Conservation (phyloP, 768 basidiomycete genomes). For the Floccularia luteovirens region DNA sequence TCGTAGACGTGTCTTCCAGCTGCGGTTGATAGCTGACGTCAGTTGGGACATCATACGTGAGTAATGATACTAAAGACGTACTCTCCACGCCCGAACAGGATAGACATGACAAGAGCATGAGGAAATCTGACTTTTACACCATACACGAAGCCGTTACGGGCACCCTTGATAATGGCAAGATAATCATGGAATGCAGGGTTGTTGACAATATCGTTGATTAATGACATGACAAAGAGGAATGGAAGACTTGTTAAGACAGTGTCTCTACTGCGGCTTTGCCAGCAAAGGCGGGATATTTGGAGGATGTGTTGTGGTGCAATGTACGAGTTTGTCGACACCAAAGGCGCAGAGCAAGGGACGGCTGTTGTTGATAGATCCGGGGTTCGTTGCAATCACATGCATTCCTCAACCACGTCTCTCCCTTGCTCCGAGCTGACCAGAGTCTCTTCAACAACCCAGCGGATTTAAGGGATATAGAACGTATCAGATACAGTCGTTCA, state of each 20-base stretch:
- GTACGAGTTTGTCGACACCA: too few species aligned
- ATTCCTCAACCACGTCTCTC: neutral
- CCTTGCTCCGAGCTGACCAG: too few species aligned
- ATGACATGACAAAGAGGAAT: slow-evolving; percentile 17
- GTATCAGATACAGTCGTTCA: too few species aligned
- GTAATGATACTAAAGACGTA: slow-evolving; percentile 31
- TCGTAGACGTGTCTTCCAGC: slow-evolving; percentile 62
- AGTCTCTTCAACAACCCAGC: too few species aligned
- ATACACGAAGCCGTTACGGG: slow-evolving; percentile 85
- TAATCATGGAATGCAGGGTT: slow-evolving; percentile 84
- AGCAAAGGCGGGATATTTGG: too few species aligned
- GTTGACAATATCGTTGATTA: slow-evolving; percentile 39
- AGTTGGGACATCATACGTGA: slow-evolving; percentile 5
- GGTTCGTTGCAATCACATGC: neutral
- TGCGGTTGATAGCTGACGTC: slow-evolving; percentile 27
- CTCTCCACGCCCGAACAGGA: slow-evolving; percentile 90
- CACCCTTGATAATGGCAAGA: slow-evolving; percentile 90
- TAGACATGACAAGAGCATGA: slow-evolving; percentile 94
- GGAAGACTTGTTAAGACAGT: slow-evolving; percentile 6
- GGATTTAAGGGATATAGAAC: too few species aligned
- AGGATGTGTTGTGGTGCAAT: too few species aligned
- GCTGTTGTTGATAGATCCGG: neutral
- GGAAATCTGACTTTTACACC: slow-evolving; percentile 91
- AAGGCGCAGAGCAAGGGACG: neutral
- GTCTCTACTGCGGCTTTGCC: too few species aligned